Conservation (phyloP, 2,329 filamentous ascomycete genomes). For the Xylariaceae sp. region DNA sequence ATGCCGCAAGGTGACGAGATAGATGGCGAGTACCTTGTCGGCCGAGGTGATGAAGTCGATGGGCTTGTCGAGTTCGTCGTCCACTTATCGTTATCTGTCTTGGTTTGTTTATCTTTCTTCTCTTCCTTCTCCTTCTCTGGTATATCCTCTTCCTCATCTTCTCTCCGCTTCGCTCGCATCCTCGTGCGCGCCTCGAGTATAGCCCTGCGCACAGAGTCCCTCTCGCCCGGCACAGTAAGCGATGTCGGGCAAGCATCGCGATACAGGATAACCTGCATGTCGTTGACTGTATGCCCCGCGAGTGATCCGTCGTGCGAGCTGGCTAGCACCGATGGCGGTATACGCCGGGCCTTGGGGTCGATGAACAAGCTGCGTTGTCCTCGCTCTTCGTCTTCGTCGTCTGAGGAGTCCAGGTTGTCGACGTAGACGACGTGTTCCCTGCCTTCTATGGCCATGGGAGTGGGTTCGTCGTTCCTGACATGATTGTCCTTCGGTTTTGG, state of each 20-base stretch:
- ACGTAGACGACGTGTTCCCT: conserved; percentile 86
- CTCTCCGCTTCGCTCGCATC: conserved; percentile 55
- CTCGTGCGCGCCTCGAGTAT: conserved; percentile 76
- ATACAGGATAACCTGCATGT: conserved; percentile 79
- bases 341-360: conserved; percentile 58
- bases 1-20: too few species aligned
- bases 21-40: too few species aligned
- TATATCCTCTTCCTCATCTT: conserved; percentile 3
- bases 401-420: conserved; percentile 72
- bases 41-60: too few species aligned
- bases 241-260: conserved; percentile 62
- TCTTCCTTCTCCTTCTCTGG: too few species aligned
- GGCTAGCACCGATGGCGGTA: conserved; percentile 61
- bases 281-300: conserved; percentile 36
- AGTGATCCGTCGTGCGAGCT: conserved; percentile 51
- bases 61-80: too few species aligned
- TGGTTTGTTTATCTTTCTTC: too few species aligned
- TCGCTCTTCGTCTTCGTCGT: conserved; percentile 13
- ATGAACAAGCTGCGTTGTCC: conserved; percentile 42
- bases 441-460: too few species aligned
- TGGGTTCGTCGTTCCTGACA: too few species aligned
- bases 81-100: too few species aligned
- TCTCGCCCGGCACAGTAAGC: conserved; percentile 68
- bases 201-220: conserved; percentile 75
- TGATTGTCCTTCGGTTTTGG: too few species aligned